phyloP scores from a whole-genome alignment of 1,284 basidiomycete species.

The Cutaneotrichosporon sp. region DNA sequence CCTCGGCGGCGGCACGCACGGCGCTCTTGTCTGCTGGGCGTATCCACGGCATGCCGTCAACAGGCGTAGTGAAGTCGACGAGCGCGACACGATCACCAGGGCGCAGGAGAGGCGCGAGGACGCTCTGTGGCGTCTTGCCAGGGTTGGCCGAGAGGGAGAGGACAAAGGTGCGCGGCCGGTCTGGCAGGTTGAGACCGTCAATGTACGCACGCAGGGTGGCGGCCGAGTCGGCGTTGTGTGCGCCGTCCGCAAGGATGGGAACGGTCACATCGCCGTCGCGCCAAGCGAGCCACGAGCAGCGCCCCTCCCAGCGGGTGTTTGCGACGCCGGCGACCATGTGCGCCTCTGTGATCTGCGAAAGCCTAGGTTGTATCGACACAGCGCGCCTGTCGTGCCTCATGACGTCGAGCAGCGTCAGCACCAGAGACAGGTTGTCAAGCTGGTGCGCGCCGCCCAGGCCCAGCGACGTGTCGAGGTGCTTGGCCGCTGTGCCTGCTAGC shows the following conservation, averaged over 20 bases:
- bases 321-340: conserved; percentile 63
- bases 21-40: conserved; percentile 60
- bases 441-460: conserved; percentile 80
- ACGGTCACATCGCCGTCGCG: conserved; percentile 3
- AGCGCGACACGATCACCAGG: conserved; percentile 58
- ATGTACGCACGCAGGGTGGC: conserved; percentile 70
- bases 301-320: conserved; percentile 71
- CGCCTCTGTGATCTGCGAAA: conserved; percentile 55
- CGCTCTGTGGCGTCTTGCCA: conserved; percentile 70
- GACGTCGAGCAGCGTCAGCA: conserved; percentile 64
- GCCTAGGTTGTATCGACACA: conserved; percentile 38
- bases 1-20: conserved; percentile 51
- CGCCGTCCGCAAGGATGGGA: conserved; percentile 79
- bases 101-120: conserved; percentile 64
- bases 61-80: conserved; percentile 65
- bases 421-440: conserved; percentile 72
- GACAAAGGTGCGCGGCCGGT: conserved; percentile 61
- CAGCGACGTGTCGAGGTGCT: conserved; percentile 34
- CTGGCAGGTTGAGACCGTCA: conserved; percentile 53
- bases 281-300: conserved; percentile 65
- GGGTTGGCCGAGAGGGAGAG: conserved; percentile 76
- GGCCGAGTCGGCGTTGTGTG: conserved; percentile 88
- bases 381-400: conserved; percentile 58
- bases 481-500: conserved; percentile 10
- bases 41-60: conserved; percentile 91